These are phyloP conservation scores for Sporothrix phasma DNA, from an alignment of 2,329 filamentous ascomycete genomes.

Conservation along the genomic window DNA sequence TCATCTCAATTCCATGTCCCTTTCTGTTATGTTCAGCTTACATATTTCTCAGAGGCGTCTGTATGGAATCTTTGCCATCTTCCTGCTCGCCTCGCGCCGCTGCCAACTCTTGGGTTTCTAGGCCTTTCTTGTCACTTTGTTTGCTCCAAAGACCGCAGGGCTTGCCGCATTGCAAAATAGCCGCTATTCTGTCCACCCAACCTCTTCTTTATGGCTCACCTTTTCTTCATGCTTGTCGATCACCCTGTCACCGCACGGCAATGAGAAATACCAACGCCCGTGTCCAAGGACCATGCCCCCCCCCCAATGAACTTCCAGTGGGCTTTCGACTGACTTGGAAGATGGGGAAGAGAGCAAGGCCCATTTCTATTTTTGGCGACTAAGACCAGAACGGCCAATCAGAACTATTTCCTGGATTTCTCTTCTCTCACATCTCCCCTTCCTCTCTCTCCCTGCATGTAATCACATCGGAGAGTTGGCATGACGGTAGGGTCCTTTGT, in stretches of 20 bases:
- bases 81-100: not conserved
- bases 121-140: not conserved
- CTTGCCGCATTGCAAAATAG: not conserved
- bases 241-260: not conserved
- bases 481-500: not conserved
- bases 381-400: not conserved
- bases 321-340: not conserved
- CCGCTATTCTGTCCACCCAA: not conserved
- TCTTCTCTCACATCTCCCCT: not conserved
- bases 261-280: not conserved
- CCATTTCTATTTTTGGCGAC: constrained; percentile 1
- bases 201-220: too few relatives aligned
- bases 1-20: not conserved
- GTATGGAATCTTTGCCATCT: not conserved
- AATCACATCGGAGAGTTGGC: too few relatives aligned
- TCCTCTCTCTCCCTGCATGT: too few relatives aligned
- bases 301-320: too few relatives aligned
- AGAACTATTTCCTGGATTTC: not conserved
- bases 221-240: not conserved
- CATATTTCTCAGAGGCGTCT: not conserved
- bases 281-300: not conserved
- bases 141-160: not conserved
- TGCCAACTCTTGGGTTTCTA: not conserved
- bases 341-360: not conserved
- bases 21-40: not conserved